These are phyloP conservation scores for Tolypocladium tundrense DNA, from an alignment of 2,329 filamentous ascomycete genomes.

Conservation along the genomic window DNA sequence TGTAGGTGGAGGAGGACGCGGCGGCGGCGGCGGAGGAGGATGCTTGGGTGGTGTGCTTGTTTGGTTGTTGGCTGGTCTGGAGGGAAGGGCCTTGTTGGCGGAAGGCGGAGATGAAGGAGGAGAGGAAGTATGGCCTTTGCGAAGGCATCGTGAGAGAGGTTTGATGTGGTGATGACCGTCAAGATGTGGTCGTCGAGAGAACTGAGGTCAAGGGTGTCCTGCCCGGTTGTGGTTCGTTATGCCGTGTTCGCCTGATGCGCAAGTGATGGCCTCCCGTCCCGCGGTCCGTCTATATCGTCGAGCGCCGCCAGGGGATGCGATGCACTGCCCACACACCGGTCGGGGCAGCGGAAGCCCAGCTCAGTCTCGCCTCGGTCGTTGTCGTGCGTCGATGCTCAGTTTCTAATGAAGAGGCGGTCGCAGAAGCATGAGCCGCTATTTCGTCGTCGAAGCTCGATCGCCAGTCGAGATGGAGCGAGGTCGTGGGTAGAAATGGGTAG, in stretches of 20 bases:
- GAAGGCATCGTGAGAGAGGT: slow-evolving; percentile 30
- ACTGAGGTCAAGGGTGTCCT: neutral
- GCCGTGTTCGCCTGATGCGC: neutral
- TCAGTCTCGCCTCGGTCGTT: neutral
- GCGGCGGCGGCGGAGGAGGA: slow-evolving; percentile 16
- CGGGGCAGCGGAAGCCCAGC: neutral
- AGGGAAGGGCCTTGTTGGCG: slow-evolving; percentile 33
- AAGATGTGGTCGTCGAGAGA: neutral
- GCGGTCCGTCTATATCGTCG: neutral
- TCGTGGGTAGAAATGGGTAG: neutral
- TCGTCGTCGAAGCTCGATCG: neutral
- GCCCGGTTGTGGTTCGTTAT: neutral
- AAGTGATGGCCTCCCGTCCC: neutral
- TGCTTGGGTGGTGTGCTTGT: slow-evolving; percentile 22
- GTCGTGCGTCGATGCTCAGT: neutral
- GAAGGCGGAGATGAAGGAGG: slow-evolving; percentile 46
- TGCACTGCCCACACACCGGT: neutral
- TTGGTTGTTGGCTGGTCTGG: slow-evolving; percentile 22
- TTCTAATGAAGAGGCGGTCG: neutral
- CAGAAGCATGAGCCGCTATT: neutral
- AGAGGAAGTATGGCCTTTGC: slow-evolving; percentile 46
- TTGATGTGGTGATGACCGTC: neutral
- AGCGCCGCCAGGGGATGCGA: neutral
- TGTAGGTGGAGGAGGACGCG: slow-evolving; percentile 13
- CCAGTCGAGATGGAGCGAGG: neutral